These are phyloP conservation scores for Salix brachista DNA, from an alignment of 345 rosid genomes.

Conservation along the genomic window DNA sequence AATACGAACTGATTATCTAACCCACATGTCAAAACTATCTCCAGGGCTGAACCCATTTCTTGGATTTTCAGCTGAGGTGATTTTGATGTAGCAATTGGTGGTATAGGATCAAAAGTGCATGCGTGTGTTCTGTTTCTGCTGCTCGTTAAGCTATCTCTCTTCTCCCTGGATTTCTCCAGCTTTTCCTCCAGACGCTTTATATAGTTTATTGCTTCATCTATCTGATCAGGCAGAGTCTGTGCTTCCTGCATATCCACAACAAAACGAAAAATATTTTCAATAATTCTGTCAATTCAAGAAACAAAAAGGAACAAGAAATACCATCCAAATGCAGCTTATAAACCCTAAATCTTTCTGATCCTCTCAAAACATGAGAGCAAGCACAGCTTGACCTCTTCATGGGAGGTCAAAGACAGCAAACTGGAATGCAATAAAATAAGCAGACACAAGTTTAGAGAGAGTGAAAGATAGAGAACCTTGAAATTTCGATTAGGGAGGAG, in stretches of 20 bases:
- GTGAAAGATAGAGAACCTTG: conserved; percentile 16
- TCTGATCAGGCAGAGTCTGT: conserved; percentile 42
- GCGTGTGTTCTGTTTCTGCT: conserved; percentile 25
- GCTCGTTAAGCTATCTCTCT: conserved; percentile 24
- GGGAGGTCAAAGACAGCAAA: not conserved
- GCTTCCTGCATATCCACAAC: conserved; percentile 27
- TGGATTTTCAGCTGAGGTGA: conserved; percentile 35
- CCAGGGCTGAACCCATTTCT: conserved; percentile 33
- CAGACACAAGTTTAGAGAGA: not conserved
- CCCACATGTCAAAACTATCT: conserved; percentile 33
- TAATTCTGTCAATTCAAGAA: not conserved
- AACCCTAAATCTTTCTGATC: no score
- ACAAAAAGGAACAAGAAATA: not conserved
- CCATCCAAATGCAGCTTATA: no score
- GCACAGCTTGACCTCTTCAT: not conserved
- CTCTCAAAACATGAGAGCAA: not conserved
- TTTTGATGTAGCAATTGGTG: not conserved
- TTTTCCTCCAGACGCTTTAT: conserved; percentile 35
- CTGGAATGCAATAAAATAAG: not conserved
- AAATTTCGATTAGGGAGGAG: conserved; percentile 37
- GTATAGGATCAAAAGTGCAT: not conserved
- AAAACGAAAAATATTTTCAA: not conserved
- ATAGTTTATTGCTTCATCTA: conserved; percentile 49
- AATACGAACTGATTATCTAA: conserved; percentile 26
- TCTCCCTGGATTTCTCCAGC: conserved; percentile 31